Evolutionary conservation across 2,329 filamentous ascomycete species (phyloP), one percentile per base, ranked within the genome.

Genomic region (Sporothrix curviconia): DNA sequence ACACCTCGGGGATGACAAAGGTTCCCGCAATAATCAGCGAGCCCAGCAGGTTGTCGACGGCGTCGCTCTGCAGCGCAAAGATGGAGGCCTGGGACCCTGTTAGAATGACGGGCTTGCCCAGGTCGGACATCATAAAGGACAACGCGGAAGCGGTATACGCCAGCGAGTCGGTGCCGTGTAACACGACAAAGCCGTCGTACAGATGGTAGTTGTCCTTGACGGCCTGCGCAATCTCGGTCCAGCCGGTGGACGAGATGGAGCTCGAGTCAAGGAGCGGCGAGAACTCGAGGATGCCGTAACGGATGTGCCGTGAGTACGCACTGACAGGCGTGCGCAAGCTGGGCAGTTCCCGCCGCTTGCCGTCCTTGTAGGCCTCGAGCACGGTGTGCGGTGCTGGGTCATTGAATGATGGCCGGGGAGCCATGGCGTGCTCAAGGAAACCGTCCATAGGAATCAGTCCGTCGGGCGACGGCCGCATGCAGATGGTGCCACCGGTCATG

Each of bases 1-100:
- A 92, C 55, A 96, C 92, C 70, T 96, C 92, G 0, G 92, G 91
- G 58, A 96, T 90, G 74, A 90, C 88, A 68, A 95, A 95, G 60
- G 94, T 94, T 34, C 90, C 90, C 3, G 92, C 92, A 57, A 96
- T 87, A 67, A 96, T 90, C 66, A 96, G 79, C 1, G 90, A 92
- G 19, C 89, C 89, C 5, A 96, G 81, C 12, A 96, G 80, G 67
- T 96, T 96, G 73, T 95, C 91, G 37, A 91, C 88, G 9, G 91
- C 92, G 70, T 96, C 92, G 53, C 88, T 94, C 71, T 96, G 91
- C 25, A 95, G 81, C 60, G 92, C 86, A 65, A 94, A 87, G 80
- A 96, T 96, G 47, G 90, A 90, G 1, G 91, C 88, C 68, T 90
- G 87, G 3, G 85, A 87, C 1, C 86, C 86, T 0, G 92, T 96